These are phyloP conservation scores for Anastatica hierochuntica DNA, from an alignment of 345 rosid species.

Conservation along the genomic window DNA sequence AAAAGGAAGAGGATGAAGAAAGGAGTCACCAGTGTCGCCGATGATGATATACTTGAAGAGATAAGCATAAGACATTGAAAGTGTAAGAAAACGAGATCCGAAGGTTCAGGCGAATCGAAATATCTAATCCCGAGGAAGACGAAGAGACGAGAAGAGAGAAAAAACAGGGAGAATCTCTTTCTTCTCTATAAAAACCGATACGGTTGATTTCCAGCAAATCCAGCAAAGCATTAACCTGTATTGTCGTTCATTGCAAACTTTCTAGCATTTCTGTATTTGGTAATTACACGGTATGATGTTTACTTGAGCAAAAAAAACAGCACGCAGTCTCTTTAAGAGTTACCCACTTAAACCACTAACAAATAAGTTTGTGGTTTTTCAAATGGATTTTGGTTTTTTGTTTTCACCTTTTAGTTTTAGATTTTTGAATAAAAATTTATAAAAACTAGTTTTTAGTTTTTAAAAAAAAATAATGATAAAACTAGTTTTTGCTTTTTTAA, in stretches of 20 bases:
- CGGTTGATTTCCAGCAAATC: conserved; percentile 18
- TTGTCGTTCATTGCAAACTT: not conserved
- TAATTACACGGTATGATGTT: not conserved
- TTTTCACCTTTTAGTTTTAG: too few species aligned
- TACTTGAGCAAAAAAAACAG: not conserved
- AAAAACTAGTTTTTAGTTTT: too few species aligned
- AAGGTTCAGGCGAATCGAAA: not conserved
- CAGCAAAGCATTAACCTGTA: conserved; percentile 26
- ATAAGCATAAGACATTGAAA: conserved; percentile 67
- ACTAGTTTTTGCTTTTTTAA: too few species aligned
- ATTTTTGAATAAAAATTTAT: too few species aligned
- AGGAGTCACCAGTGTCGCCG: conserved; percentile 70
- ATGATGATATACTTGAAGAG: conserved; percentile 97
- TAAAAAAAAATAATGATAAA: too few species aligned
- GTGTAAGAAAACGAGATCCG: too few species aligned
- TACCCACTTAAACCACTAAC: too few species aligned
- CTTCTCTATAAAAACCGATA: conserved; percentile 2
- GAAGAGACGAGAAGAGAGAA: not conserved
- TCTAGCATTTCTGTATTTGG: not conserved
- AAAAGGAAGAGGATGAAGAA: not conserved
- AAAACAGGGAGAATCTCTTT: not conserved
- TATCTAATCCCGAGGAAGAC: conserved; percentile 5
- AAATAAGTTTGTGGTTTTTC: too few species aligned
- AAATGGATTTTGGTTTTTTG: too few species aligned
- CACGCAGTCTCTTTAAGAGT: not conserved